Base-by-base conservation (phyloP, 805 yeast genomes). In the Teunomyces lycoperdinae region DNA sequence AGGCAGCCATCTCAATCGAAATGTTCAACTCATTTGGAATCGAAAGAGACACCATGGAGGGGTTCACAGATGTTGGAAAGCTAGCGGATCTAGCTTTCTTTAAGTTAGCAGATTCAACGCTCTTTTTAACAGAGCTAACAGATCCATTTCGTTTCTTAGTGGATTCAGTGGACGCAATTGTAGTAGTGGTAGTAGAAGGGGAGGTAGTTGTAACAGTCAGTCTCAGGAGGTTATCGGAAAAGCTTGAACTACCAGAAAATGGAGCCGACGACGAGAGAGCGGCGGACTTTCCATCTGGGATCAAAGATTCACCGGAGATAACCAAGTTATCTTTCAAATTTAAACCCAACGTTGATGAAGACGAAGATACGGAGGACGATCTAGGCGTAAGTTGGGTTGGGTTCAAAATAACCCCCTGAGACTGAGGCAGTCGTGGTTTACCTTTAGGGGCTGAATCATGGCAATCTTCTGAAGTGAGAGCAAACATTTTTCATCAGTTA, bases 171-270 rank as follows among this genome's bases (percentile, higher is more conserved):
- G 35, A 31, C n/a, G 42, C 10, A 28, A 27, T 29, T 26, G 35
- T 35, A 33, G 46, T 17, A 16, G 27, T 38, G 33, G 44, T 17
- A 13, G 44, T 9, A 20, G 32, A 32, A 31, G 45, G 28, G 24
- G 16, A 43, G 40, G 33, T 34, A 29, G 44, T n/a, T 16, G 44
- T 9, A 29, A 13, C n/a, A 32, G 35, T 32, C 54, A 59, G 63
- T 59, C 63, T 58, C 63, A 59, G 63, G 61, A 58, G 43, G 55
- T 50, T 55, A 51, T 57, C 47, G 32, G 43, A 11, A 13, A 30
- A 11, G 29, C 27, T 16, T 7, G 43, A 17, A 11, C 16, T 16
- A 14, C n/a, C 20, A 9, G 31, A 26, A 13, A 29, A 11, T 10
- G 32, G n/a, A n/a, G 26, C 32, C n/a, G 43, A 29, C 17, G 34